phyloP scores from a whole-genome alignment of 1,284 basidiomycete genomes.

The Trichosporon faecale region DNA sequence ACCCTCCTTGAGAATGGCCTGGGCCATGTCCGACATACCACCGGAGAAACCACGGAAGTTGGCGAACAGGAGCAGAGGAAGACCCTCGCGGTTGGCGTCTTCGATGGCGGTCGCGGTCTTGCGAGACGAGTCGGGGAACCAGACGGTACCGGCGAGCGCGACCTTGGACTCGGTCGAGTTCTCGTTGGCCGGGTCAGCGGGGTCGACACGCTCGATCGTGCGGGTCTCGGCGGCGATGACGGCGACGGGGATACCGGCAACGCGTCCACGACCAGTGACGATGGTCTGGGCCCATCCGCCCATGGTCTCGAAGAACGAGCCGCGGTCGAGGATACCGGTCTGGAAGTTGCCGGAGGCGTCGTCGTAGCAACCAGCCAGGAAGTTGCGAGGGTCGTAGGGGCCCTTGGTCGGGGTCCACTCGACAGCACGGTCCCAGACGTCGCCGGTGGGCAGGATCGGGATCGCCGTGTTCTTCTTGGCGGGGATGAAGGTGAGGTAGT shows the following conservation, averaged over 20 bases:
- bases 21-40: slow-evolving; percentile 66
- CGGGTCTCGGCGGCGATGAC: slow-evolving; percentile 89
- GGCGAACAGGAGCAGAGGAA: slow-evolving; percentile 97
- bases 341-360: slow-evolving; percentile 70
- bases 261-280: slow-evolving; percentile 83
- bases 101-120: slow-evolving; percentile 99
- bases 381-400: slow-evolving; percentile 95
- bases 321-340: slow-evolving; percentile 93
- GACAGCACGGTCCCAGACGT: slow-evolving; percentile 91
- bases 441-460: slow-evolving; percentile 67
- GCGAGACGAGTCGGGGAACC: slow-evolving; percentile 99
- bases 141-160: slow-evolving; percentile 98
- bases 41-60: slow-evolving; percentile 99
- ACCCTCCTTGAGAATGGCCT: slow-evolving; percentile 89
- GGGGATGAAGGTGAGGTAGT: slow-evolving; percentile 94
- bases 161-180: slow-evolving; percentile 95
- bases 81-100: slow-evolving; percentile 94
- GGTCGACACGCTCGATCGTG: slow-evolving; percentile 93
- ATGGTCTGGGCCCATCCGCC: slow-evolving; percentile 98
- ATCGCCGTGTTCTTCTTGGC: slow-evolving; percentile 68
- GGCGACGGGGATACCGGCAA: slow-evolving; percentile 96
- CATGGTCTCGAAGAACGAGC: slow-evolving; percentile 65
- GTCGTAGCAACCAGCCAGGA: slow-evolving; percentile 89
- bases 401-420: slow-evolving; percentile 88
- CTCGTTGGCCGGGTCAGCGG: slow-evolving; percentile 98